Evolutionary conservation across 2,329 filamentous ascomycete genomes (phyloP).

Genomic region (Trichoderma arundinaceum): DNA sequence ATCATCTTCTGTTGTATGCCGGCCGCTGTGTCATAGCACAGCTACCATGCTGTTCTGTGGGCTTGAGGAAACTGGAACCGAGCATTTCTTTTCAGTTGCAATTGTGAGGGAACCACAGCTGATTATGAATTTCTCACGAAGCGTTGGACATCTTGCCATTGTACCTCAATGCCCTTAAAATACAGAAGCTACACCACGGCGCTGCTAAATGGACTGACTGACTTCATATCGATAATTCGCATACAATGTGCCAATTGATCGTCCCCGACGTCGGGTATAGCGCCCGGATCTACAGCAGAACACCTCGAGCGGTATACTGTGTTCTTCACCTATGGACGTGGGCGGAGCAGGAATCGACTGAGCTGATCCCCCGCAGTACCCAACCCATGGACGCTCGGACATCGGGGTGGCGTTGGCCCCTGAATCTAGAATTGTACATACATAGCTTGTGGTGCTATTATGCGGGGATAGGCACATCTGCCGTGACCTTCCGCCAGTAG

Average conservation of each 20-base stretch:
- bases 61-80: not conserved
- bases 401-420: not conserved
- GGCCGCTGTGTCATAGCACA: not conserved
- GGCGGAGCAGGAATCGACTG: constrained; percentile 1
- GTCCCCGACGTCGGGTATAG: not conserved
- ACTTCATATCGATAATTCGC: not conserved
- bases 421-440: not conserved
- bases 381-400: not conserved
- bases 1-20: not conserved
- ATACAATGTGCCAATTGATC: not conserved
- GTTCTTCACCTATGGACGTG: not conserved
- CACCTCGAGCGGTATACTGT: too few species aligned
- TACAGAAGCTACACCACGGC: too few species aligned
- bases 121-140: too few species aligned
- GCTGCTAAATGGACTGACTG: too few species aligned
- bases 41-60: not conserved
- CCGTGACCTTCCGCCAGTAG: not conserved
- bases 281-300: constrained; percentile 10
- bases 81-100: too few species aligned
- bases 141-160: too few species aligned
- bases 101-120: too few species aligned
- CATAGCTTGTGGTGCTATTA: not conserved
- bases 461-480: not conserved
- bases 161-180: too few species aligned
- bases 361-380: constrained; percentile 3